Percentiles rank a stretch among this genome's conserved stretches.
phyloP scores from a whole-genome alignment of 2,329 filamentous ascomycete species.

The Rugonectria rugulosa region DNA sequence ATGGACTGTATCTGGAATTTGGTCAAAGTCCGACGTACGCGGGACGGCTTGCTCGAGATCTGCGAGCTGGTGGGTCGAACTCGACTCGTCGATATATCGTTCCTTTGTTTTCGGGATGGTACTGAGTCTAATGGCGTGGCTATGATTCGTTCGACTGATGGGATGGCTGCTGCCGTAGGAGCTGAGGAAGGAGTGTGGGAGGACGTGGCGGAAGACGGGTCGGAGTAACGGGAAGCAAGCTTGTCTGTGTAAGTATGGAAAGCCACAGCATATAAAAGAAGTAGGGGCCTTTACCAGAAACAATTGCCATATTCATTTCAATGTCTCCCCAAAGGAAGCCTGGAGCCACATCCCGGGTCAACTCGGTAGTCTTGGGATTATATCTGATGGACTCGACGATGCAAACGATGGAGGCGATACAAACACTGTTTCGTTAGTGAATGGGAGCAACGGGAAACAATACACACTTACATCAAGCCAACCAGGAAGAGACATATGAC shows the following conservation, averaged over 20 bases:
- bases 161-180: slow-evolving; percentile 32
- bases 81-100: slow-evolving; percentile 30
- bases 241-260: too few species aligned
- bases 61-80: slow-evolving; percentile 33
- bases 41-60: slow-evolving; percentile 23
- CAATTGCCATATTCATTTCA: slow-evolving; percentile 34
- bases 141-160: slow-evolving; percentile 27
- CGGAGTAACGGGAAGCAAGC: slow-evolving; percentile 35
- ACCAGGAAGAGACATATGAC: slow-evolving; percentile 40
- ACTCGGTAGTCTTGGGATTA: slow-evolving; percentile 26
- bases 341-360: slow-evolving; percentile 28
- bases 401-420: slow-evolving; percentile 29
- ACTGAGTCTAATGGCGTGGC: slow-evolving; percentile 25
- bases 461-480: slow-evolving; percentile 37
- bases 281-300: slow-evolving; percentile 22
- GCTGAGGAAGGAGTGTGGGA: slow-evolving; percentile 33
- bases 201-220: slow-evolving; percentile 32
- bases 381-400: slow-evolving; percentile 27
- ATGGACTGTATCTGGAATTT: slow-evolving; percentile 14
- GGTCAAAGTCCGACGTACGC: slow-evolving; percentile 23
- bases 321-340: slow-evolving; percentile 32
- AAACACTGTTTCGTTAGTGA: slow-evolving; percentile 15
- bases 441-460: slow-evolving; percentile 1
- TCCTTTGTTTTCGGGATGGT: slow-evolving; percentile 32
- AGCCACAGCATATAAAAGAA: too few species aligned